Conservation (phyloP, 2,329 filamentous ascomycete genomes). For the Neofusicoccum parvum region DNA sequence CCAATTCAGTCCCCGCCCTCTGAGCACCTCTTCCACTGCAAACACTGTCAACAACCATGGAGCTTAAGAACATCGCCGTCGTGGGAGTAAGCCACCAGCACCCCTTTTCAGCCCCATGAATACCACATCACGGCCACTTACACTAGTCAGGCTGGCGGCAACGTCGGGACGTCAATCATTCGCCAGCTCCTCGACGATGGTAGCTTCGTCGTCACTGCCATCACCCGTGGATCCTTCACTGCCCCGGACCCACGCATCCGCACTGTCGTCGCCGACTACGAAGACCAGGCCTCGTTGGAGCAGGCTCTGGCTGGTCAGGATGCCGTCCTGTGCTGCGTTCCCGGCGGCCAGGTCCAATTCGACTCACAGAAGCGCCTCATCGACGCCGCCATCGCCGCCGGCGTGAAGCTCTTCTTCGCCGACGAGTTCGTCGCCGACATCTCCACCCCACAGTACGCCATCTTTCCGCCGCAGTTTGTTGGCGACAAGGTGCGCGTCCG, state of each 20-base stretch:
- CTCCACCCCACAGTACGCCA: constrained; percentile 28
- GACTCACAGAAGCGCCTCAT: constrained; percentile 29
- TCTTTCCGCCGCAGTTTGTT: constrained; percentile 31
- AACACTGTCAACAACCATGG: constrained; percentile 29
- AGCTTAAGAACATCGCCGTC: constrained; percentile 39
- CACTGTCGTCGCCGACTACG: constrained; percentile 28
- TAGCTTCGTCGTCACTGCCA: constrained; percentile 33
- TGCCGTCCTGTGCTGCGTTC: not conserved
- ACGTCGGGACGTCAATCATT: constrained; percentile 36
- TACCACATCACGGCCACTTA: constrained; percentile 10
- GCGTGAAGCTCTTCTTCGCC: constrained; percentile 46
- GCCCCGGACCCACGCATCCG: constrained; percentile 25
- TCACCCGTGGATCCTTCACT: constrained; percentile 31
- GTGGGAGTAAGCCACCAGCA: constrained; percentile 32
- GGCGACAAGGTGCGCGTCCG: constrained; percentile 34
- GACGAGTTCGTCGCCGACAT: constrained; percentile 36
- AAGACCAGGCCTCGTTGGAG: not conserved
- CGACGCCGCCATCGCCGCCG: constrained; percentile 43
- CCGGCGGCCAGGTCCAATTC: not conserved
- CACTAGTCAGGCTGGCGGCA: constrained; percentile 33
- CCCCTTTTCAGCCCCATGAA: too few species aligned
- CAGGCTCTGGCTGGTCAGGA: not conserved
- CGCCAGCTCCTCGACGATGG: constrained; percentile 30
- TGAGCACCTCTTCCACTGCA: not conserved
- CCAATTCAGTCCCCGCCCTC: too few species aligned